A percentile compares a stretch with the other conserved stretches of the same genome.
phyloP scores from a whole-genome alignment of 108 stramenopile species.

The Skeletonema marinoi region DNA sequence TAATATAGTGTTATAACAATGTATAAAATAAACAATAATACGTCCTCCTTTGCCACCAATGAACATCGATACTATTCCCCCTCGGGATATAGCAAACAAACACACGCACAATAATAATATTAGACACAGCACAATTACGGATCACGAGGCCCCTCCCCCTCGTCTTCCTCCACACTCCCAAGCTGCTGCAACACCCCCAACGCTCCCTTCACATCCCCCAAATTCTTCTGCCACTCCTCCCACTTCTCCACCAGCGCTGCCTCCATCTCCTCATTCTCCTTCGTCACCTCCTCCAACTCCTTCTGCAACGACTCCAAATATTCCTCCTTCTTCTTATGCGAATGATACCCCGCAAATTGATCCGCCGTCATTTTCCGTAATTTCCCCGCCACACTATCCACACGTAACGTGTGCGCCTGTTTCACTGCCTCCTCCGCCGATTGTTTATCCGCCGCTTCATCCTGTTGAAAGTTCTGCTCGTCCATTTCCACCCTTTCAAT shows the following conservation, averaged over 20 bases:
- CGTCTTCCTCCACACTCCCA: background rate
- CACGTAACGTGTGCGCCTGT: slow-evolving; percentile 4
- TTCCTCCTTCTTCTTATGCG: slow-evolving; percentile 30
- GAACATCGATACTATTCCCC: too few relatives aligned
- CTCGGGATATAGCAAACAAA: background rate
- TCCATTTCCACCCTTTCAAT: slow-evolving; percentile 21
- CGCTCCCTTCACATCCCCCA: slow-evolving; percentile 26
- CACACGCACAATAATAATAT: background rate
- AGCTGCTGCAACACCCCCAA: slow-evolving; percentile 13
- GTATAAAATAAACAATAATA: background rate
- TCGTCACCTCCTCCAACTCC: slow-evolving; percentile 20
- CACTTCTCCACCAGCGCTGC: slow-evolving; percentile 31
- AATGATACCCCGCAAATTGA: slow-evolving; percentile 22
- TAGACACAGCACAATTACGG: background rate
- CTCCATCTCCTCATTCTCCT: slow-evolving; percentile 30
- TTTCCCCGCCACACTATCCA: slow-evolving; percentile 13
- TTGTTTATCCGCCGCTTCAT: slow-evolving; percentile 24
- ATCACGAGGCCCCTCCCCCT: background rate
- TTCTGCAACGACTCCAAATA: slow-evolving; percentile 14
- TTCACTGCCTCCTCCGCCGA: slow-evolving; percentile 30
- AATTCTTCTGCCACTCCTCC: slow-evolving; percentile 23
- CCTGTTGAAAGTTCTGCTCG: slow-evolving; percentile 1
- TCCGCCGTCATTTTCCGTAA: slow-evolving; percentile 19
- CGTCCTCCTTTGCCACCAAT: too few relatives aligned
- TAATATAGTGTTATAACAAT: background rate